phyloP scores from a whole-genome alignment of 495 filamentous ascomycete species.

The Podospora appendiculata region DNA sequence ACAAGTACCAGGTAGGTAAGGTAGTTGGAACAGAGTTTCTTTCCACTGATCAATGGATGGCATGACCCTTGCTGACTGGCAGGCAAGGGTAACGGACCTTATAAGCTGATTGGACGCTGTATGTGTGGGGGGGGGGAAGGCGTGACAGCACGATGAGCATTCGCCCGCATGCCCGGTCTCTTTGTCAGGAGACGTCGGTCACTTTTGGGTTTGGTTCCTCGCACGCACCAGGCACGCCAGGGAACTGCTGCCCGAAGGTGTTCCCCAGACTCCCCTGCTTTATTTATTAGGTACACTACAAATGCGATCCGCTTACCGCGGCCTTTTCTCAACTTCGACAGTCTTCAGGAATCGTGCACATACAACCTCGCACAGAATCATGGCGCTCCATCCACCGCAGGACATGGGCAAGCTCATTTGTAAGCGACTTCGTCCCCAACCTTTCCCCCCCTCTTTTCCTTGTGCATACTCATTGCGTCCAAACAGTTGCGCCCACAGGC shows the following conservation, averaged over 20 bases:
- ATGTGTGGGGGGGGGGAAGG: too few relatives aligned
- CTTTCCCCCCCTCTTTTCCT: not conserved
- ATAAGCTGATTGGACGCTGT: not conserved
- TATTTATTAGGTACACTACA: not conserved
- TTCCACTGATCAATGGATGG: too few relatives aligned
- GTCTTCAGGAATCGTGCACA: not conserved
- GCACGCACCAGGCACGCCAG: not conserved
- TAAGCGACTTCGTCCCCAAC: slow-evolving; percentile 21
- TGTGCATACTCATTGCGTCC: not conserved
- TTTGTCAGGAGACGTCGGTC: not conserved
- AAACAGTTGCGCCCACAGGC: slow-evolving; percentile 32
- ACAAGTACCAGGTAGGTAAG: too few relatives aligned
- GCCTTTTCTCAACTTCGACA: slow-evolving; percentile 3
- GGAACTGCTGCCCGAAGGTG: not conserved
- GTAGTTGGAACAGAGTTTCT: too few relatives aligned
- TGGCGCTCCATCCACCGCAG: slow-evolving; percentile 41
- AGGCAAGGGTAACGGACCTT: not conserved
- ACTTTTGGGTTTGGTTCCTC: not conserved
- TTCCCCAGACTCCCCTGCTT: not conserved
- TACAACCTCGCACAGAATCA: slow-evolving; percentile 14
- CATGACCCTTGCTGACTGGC: too few relatives aligned
- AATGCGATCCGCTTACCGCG: slow-evolving; percentile 1
- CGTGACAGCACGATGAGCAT: not conserved
- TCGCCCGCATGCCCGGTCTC: not conserved
- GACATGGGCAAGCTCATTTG: slow-evolving; percentile 42